Base-by-base conservation (phyloP, 169 alveolate species). In the Eimeria falciformis region DNA sequence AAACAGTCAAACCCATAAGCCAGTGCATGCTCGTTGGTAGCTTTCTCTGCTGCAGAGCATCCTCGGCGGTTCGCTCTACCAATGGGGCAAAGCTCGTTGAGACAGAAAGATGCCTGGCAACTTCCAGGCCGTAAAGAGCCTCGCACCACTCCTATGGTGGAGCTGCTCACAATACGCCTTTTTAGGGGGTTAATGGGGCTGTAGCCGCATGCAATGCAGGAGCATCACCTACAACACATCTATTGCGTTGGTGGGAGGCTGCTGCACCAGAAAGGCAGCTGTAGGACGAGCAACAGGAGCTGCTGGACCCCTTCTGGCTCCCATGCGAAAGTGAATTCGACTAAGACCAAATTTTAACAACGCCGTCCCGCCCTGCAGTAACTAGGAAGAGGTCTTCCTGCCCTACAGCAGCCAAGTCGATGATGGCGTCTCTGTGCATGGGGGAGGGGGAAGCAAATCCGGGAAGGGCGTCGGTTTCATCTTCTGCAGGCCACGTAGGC, bases 361-460 rank as follows among this genome's bases (percentile, higher is more conserved):
- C 82, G 25, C 93, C 93, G 68, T 88, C 93, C n/a, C 93, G 27
- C 12, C 93, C 93, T n/a, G 82, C 66, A 7, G 93, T 68, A 29
- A 56, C 82, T 7, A 87, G 40, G 17, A 55, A 37, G 12, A 88
- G 69, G 6, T 88, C 88, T 14, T 14, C 45, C 58, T 53, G 68
- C 25, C 68, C 68, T 18, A 53, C 23, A 17, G 58, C 82, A 1
- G 71, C 40, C 58, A 88, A 33, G 69, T 68, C 93, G 6, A 68
- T 50, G 50, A 88, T 75, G 11, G 93, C 93, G 43, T 88, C 93
- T 21, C 87, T 21, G 88, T 88, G 93, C 47, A 71, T 50, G 17
- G 69, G 85, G 45, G 87, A 78, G 43, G 88, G 89, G 37, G 66
- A 65, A 47, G 55, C 37, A 23, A 65, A 81, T 23, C 93, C 93